A percentile compares a stretch with the other conserved stretches of the same genome.
Conservation (phyloP, 257 asterid species). For the Ocimum tenuiflorum region DNA sequence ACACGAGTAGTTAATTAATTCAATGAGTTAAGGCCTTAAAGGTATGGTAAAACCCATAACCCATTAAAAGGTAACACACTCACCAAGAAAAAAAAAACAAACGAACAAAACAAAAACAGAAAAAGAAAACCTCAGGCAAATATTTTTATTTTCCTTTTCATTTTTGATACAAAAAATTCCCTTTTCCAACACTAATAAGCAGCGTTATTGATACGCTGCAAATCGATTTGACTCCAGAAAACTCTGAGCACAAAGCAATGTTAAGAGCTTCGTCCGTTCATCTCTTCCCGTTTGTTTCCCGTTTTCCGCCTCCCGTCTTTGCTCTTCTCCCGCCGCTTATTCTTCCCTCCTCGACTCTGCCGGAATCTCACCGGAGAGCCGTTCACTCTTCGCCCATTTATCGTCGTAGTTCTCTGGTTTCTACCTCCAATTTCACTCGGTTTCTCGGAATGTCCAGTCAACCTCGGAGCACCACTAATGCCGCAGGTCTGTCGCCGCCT, state of each 20-base stretch:
- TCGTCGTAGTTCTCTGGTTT: slow-evolving; percentile 11
- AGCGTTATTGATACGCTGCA: too few species aligned
- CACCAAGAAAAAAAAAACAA: too few species aligned
- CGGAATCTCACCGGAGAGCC: slow-evolving; percentile 20
- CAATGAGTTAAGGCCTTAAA: too few species aligned
- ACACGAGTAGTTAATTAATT: too few species aligned
- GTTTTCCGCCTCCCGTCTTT: slow-evolving; percentile 26
- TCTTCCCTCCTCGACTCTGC: slow-evolving; percentile 14
- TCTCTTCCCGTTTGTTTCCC: slow-evolving; percentile 24
- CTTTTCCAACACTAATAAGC: too few species aligned
- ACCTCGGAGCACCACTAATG: slow-evolving; percentile 20
- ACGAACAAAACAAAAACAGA: too few species aligned
- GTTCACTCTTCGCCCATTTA: slow-evolving; percentile 3
- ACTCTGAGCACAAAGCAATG: slow-evolving; percentile 21
- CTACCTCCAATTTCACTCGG: slow-evolving; percentile 16
- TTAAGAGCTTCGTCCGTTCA: slow-evolving; percentile 42
- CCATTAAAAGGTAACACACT: too few species aligned
- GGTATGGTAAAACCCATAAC: too few species aligned
- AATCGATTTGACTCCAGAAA: slow-evolving; percentile 2
- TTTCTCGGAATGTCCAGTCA: slow-evolving; percentile 23
- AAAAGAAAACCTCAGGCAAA: too few species aligned
- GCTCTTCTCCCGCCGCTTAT: slow-evolving; percentile 28
- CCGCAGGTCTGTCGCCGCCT: slow-evolving; percentile 36
- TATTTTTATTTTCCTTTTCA: too few species aligned
- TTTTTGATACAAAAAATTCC: too few species aligned